A percentile compares a stretch with the other conserved stretches of the same genome.
These are phyloP conservation scores for Sedum album DNA, from an alignment of 164 flowering plant genomes.

Conservation along the genomic window DNA sequence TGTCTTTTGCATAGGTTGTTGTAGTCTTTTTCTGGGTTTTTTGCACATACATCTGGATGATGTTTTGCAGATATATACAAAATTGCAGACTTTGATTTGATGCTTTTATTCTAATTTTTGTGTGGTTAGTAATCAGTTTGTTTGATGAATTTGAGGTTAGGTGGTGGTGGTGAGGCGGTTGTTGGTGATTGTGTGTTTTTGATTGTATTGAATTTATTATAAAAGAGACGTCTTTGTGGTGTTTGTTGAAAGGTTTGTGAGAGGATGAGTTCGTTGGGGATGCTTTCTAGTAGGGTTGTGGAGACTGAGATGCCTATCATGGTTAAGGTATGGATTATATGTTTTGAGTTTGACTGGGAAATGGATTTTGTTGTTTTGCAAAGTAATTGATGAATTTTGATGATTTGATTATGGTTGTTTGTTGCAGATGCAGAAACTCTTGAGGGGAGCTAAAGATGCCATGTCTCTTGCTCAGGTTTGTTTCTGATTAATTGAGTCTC, in stretches of 20 bases:
- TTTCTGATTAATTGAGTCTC: neutral
- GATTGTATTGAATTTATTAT: neutral
- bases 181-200: too few relatives aligned
- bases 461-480: constrained; percentile 10
- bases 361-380: too few relatives aligned
- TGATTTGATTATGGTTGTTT: neutral
- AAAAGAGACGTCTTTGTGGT: neutral
- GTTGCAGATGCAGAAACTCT: constrained; percentile 7
- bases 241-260: constrained; percentile 6
- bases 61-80: neutral
- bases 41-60: neutral
- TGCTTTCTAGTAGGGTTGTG: constrained; percentile 10
- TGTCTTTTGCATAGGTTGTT: too few relatives aligned
- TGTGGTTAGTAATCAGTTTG: neutral
- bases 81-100: too few relatives aligned
- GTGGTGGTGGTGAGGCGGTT: too few relatives aligned
- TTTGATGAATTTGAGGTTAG: neutral
- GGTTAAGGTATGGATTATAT: constrained; percentile 4
- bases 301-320: constrained; percentile 8
- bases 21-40: neutral
- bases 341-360: neutral
- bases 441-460: constrained; percentile 4
- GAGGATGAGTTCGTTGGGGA: constrained; percentile 1
- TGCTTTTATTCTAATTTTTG: too few relatives aligned
- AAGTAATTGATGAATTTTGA: too few relatives aligned